Conservation (phyloP, 805 yeast genomes). For the Lipomyces lipofer region DNA sequence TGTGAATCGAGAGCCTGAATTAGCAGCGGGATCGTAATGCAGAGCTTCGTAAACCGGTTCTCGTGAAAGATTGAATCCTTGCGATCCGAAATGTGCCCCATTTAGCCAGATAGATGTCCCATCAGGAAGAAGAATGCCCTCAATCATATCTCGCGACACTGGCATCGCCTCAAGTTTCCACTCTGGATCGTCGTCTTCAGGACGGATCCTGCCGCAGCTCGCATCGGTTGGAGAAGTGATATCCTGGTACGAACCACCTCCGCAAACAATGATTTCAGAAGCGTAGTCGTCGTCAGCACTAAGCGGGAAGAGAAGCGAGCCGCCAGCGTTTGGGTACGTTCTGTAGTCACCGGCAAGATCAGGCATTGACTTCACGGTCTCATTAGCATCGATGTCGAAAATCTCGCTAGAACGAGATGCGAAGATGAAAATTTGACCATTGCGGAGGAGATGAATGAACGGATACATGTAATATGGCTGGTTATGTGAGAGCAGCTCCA, state of each 20-base stretch:
- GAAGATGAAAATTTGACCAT: constrained; percentile 21
- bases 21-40: constrained; percentile 12
- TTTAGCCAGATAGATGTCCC: constrained; percentile 25
- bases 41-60: constrained; percentile 24
- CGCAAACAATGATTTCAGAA: constrained; percentile 26
- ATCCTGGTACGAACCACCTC: constrained; percentile 30
- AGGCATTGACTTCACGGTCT: constrained; percentile 14
- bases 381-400: constrained; percentile 17
- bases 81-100: constrained; percentile 24
- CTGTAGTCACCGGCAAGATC: constrained; percentile 28
- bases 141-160: constrained; percentile 21
- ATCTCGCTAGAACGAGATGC: constrained; percentile 23
- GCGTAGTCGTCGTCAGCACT: constrained; percentile 13
- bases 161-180: constrained; percentile 31
- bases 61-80: constrained; percentile 25
- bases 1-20: constrained; percentile 14
- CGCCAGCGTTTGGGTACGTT: constrained; percentile 29
- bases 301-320: constrained; percentile 21
- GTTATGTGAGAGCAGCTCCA: constrained; percentile 18
- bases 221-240: constrained; percentile 29
- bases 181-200: constrained; percentile 20
- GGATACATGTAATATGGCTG: constrained; percentile 32
- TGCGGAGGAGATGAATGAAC: constrained; percentile 19
- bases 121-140: constrained; percentile 24
- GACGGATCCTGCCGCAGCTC: constrained; percentile 25